Evolutionary conservation across 495 filamentous ascomycete genomes (phyloP).

Genomic region (Aspergillus avenaceus): DNA sequence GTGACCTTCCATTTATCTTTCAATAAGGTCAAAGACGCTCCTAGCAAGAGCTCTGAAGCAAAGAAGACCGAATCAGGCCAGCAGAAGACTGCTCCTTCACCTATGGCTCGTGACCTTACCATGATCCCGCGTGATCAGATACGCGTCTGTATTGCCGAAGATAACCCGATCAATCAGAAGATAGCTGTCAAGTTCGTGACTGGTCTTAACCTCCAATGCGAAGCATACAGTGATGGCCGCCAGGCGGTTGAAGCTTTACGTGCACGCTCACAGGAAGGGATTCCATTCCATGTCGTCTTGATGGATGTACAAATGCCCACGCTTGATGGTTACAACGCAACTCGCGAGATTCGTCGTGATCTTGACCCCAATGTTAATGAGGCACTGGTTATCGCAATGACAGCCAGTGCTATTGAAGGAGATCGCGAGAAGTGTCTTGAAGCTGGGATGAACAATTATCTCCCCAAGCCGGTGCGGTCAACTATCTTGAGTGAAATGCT

Average conservation of each 20-base stretch:
- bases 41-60: conserved; percentile 54
- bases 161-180: conserved; percentile 87
- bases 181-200: conserved; percentile 88
- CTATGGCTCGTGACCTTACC: conserved; percentile 54
- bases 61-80: conserved; percentile 36
- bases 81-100: conserved; percentile 22
- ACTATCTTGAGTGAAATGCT: conserved; percentile 71
- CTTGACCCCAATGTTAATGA: conserved; percentile 66
- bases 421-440: conserved; percentile 89
- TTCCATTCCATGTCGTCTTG: conserved; percentile 70
- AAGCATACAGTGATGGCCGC: conserved; percentile 80
- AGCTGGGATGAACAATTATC: conserved; percentile 93
- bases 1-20: conserved; percentile 83
- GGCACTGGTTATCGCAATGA: conserved; percentile 89
- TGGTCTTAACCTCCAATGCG: conserved; percentile 74
- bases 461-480: conserved; percentile 83
- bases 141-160: conserved; percentile 84
- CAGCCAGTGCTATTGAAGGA: conserved; percentile 83
- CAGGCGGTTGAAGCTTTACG: conserved; percentile 83
- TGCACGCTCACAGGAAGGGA: conserved; percentile 59
- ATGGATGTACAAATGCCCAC: conserved; percentile 98
- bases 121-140: conserved; percentile 71
- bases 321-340: conserved; percentile 90
- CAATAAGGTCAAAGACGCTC: conserved; percentile 65
- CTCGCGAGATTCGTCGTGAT: conserved; percentile 72